Evolutionary conservation across 1,284 basidiomycete species (phyloP).

Genomic region (Cryptococcus sp.): DNA sequence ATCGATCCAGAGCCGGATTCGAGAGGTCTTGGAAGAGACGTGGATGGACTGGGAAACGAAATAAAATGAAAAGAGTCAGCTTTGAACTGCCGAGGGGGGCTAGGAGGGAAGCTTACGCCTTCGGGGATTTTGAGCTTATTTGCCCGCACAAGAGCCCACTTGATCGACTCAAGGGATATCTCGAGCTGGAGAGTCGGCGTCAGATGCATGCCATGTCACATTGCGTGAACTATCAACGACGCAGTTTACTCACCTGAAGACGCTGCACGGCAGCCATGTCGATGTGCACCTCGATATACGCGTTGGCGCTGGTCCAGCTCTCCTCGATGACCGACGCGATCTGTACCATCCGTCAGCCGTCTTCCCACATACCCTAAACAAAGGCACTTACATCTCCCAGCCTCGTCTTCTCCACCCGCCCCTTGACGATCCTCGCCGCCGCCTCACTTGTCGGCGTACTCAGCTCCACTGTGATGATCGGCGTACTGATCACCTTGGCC

Average conservation of each 20-base stretch:
- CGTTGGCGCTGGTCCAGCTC: conserved; percentile 88
- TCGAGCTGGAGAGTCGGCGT: conserved; percentile 62
- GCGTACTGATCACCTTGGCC: conserved; percentile 93
- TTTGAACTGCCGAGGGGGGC: not conserved
- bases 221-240: too few relatives aligned
- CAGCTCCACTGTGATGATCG: conserved; percentile 95
- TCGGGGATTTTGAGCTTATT: conserved; percentile 93
- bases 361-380: not conserved
- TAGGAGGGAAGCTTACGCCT: conserved; percentile 55
- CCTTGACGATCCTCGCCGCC: conserved; percentile 96
- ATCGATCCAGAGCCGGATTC: conserved; percentile 82
- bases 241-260: conserved; percentile 63
- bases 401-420: conserved; percentile 89
- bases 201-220: not conserved
- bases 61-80: not conserved
- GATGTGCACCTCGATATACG: conserved; percentile 90
- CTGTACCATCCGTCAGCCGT: conserved; percentile 49
- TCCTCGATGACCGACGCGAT: conserved; percentile 91
- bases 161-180: conserved; percentile 87
- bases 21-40: conserved; percentile 72
- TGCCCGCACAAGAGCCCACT: conserved; percentile 80
- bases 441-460: conserved; percentile 78
- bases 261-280: conserved; percentile 86
- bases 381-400: conserved; percentile 73
- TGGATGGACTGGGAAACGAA: conserved; percentile 54